Evolutionary conservation across 352 stramenopile species (phyloP).

Genomic region (Globisporangium echinulatum): DNA sequence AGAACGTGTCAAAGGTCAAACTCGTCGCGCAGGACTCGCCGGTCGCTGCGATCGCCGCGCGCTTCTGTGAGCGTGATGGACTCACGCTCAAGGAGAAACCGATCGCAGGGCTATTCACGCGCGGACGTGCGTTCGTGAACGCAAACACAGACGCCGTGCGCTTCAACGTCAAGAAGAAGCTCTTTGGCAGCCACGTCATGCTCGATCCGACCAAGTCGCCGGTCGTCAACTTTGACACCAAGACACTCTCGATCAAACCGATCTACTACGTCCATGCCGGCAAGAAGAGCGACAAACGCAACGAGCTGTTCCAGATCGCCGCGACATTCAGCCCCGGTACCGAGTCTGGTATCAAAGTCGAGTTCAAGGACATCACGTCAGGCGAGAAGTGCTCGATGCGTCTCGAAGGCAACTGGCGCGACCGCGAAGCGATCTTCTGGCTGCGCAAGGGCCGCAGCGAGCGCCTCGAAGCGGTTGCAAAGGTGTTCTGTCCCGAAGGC

Average conservation of each 20-base stretch:
- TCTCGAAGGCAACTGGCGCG: not conserved
- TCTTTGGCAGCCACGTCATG: not conserved
- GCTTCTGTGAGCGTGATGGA: not conserved
- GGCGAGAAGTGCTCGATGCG: not conserved
- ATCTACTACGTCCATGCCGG: not conserved
- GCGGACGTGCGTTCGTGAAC: not conserved
- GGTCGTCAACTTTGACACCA: not conserved
- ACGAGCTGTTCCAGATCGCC: not conserved
- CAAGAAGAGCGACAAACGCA: not conserved
- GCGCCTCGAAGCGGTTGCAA: not conserved
- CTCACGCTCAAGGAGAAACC: not conserved
- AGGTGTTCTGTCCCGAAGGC: not conserved
- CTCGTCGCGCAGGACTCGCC: not conserved
- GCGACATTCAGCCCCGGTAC: not conserved
- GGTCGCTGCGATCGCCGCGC: not conserved
- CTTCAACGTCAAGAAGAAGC: not conserved
- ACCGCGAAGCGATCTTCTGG: not conserved
- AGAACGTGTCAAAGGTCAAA: not conserved
- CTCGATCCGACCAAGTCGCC: not conserved
- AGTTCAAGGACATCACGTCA: not conserved
- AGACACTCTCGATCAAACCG: not conserved
- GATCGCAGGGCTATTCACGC: not conserved
- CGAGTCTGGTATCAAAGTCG: not conserved
- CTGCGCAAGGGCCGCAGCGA: slow-evolving; percentile 1
- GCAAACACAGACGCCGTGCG: not conserved